Evolutionary conservation across 1,139 yeast genomes (phyloP).

Genomic region (Suhomyces bokatorum): DNA sequence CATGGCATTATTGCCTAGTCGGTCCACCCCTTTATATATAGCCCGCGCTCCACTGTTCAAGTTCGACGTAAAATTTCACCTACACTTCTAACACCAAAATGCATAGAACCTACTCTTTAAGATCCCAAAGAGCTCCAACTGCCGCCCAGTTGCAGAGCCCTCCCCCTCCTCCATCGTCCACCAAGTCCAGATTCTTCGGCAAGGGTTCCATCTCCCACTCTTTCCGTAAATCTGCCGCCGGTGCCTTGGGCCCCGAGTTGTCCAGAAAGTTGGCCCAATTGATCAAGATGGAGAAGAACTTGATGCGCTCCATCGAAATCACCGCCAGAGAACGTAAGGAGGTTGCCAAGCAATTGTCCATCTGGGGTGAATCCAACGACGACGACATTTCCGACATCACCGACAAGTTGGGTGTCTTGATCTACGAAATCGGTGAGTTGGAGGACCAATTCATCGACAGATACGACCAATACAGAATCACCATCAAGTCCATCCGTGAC

Average conservation of each 20-base stretch:
- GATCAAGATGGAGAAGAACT: conserved; percentile 80
- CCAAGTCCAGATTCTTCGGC: conserved; percentile 70
- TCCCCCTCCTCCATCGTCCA: conserved; percentile 76
- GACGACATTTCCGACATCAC: conserved; percentile 85
- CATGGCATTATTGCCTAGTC: conserved; percentile 8
- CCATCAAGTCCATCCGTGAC: conserved; percentile 77
- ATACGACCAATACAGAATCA: conserved; percentile 83
- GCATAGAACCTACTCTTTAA: conserved; percentile 84
- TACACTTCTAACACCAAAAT: conserved; percentile 28
- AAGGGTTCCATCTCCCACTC: conserved; percentile 65
- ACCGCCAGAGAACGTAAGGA: conserved; percentile 78
- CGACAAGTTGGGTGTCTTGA: conserved; percentile 80
- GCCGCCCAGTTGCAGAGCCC: conserved; percentile 80
- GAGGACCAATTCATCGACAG: conserved; percentile 87
- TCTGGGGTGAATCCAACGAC: conserved; percentile 85
- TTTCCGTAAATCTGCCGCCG: conserved; percentile 71
- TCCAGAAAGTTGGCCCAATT: conserved; percentile 74
- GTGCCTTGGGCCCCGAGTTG: conserved; percentile 75
- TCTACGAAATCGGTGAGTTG: conserved; percentile 81
- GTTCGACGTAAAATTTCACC: conserved; percentile 3
- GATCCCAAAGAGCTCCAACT: conserved; percentile 78
- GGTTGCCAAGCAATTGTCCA: conserved; percentile 78
- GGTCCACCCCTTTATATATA: conserved; percentile 14
- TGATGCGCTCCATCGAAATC: conserved; percentile 75
- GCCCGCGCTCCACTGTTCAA: conserved; percentile 2